phyloP scores from a whole-genome alignment of 2,329 filamentous ascomycete genomes.

The Beauveria bassiana region DNA sequence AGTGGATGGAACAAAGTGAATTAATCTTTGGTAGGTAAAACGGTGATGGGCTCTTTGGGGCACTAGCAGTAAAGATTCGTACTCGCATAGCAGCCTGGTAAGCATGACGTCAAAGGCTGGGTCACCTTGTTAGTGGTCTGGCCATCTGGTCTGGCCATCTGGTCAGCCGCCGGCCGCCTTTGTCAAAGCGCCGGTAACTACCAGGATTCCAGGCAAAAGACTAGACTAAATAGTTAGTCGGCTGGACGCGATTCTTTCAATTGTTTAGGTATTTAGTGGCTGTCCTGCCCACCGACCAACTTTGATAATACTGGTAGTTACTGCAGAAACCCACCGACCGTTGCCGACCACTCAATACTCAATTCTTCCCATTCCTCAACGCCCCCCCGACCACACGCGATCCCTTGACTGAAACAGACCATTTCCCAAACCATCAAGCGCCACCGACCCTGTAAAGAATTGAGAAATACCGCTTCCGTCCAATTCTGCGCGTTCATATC shows the following conservation, averaged over 20 bases:
- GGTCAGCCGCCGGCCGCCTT: not conserved
- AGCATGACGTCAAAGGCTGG: constrained; percentile 2
- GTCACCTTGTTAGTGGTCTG: not conserved
- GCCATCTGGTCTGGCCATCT: not conserved
- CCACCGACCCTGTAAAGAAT: not conserved
- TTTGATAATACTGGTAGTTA: too few relatives aligned
- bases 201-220: too few relatives aligned
- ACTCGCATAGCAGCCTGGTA: not conserved
- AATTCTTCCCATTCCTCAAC: not conserved
- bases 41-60: too few relatives aligned
- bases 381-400: not conserved
- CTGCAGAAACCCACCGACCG: not conserved
- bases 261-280: too few relatives aligned
- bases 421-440: not conserved
- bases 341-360: not conserved
- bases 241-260: too few relatives aligned
- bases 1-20: too few relatives aligned
- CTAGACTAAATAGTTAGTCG: too few relatives aligned
- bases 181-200: too few relatives aligned
- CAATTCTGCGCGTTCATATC: not conserved
- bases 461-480: not conserved
- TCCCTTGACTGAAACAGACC: not conserved
- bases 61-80: too few relatives aligned
- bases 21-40: too few relatives aligned
- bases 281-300: too few relatives aligned